Percentiles rank a stretch among this genome's conserved stretches.
Conservation (phyloP, 106 monocot genomes). For the Dendrobium officinale region DNA sequence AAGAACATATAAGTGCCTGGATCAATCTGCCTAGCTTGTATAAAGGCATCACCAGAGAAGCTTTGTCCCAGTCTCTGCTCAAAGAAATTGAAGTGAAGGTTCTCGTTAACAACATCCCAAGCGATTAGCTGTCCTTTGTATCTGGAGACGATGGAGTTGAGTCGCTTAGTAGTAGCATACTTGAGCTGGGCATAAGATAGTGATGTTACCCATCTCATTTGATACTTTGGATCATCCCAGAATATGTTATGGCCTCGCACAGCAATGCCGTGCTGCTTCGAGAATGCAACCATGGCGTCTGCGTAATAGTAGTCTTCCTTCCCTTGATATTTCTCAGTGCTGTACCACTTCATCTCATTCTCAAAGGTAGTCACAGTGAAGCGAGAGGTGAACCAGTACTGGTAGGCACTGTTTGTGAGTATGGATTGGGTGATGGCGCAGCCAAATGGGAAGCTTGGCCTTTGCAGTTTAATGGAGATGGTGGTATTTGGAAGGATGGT, state of each 20-base stretch:
- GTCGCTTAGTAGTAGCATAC: constrained; percentile 20
- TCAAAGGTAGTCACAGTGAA: constrained; percentile 70
- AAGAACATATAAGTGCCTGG: constrained; percentile 42
- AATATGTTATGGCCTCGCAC: constrained; percentile 73
- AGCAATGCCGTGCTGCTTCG: constrained; percentile 29
- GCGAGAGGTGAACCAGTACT: constrained; percentile 62
- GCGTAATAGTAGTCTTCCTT: constrained; percentile 43
- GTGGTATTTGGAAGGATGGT: constrained; percentile 27
- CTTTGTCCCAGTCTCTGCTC: constrained; percentile 35
- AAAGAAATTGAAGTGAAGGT: constrained; percentile 54
- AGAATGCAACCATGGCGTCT: constrained; percentile 70
- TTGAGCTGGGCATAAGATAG: constrained; percentile 29
- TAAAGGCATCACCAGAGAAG: constrained; percentile 36
- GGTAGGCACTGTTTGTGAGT: constrained; percentile 48
- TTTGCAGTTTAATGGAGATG: constrained; percentile 28
- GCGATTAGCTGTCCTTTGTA: constrained; percentile 56
- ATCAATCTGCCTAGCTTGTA: constrained; percentile 35
- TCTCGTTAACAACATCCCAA: constrained; percentile 91
- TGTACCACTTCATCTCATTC: constrained; percentile 99
- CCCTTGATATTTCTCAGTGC: constrained; percentile 33
- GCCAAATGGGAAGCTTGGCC: constrained; percentile 54
- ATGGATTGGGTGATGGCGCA: constrained; percentile 31
- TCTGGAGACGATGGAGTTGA: constrained; percentile 44
- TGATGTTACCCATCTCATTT: constrained; percentile 30
- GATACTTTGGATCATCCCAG: constrained; percentile 62